Evolutionary conservation across 495 filamentous ascomycete genomes (phyloP).

Genomic region (Tuber microsphaerosporum): DNA sequence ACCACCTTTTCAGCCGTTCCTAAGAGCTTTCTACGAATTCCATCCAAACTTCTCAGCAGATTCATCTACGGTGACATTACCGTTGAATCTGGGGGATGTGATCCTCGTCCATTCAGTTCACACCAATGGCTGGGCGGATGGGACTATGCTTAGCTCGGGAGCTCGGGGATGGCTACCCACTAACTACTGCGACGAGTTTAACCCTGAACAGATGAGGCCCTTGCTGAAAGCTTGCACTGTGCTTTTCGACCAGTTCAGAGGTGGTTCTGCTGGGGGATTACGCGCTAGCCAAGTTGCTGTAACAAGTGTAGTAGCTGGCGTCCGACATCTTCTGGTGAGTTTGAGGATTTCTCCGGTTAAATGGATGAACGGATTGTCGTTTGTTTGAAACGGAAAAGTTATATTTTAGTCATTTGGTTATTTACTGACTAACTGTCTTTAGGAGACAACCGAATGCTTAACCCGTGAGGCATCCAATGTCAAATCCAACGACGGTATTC

Average conservation of each 20-base stretch:
- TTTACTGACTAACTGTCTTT: conserved; percentile 28
- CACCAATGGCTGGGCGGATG: conserved; percentile 98
- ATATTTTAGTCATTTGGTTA: conserved; percentile 1
- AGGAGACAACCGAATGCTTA: conserved; percentile 85
- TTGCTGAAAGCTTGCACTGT: conserved; percentile 79
- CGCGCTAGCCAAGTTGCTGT: conserved; percentile 78
- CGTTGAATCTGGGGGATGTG: conserved; percentile 81
- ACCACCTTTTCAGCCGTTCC: conserved; percentile 82
- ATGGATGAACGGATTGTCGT: conserved; percentile 6
- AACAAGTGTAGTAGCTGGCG: conserved; percentile 85
- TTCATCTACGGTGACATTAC: conserved; percentile 73
- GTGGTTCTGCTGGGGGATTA: conserved; percentile 56
- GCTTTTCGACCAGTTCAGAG: conserved; percentile 86
- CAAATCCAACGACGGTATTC: conserved; percentile 64
- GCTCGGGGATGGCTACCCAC: conserved; percentile 94
- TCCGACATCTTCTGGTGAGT: conserved; percentile 79
- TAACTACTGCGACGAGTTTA: conserved; percentile 95
- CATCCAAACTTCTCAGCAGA: conserved; percentile 63
- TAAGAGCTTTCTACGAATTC: conserved; percentile 93
- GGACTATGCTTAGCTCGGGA: conserved; percentile 81
- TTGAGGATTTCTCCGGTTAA: not conserved
- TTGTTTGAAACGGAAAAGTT: conserved; percentile 8
- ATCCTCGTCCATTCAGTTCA: conserved; percentile 95
- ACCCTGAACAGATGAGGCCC: conserved; percentile 73
- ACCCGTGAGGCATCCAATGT: conserved; percentile 71